Evolutionary conservation across 148 eudicot genomes (phyloP).

Genomic region (Salicornia ramosissima): DNA sequence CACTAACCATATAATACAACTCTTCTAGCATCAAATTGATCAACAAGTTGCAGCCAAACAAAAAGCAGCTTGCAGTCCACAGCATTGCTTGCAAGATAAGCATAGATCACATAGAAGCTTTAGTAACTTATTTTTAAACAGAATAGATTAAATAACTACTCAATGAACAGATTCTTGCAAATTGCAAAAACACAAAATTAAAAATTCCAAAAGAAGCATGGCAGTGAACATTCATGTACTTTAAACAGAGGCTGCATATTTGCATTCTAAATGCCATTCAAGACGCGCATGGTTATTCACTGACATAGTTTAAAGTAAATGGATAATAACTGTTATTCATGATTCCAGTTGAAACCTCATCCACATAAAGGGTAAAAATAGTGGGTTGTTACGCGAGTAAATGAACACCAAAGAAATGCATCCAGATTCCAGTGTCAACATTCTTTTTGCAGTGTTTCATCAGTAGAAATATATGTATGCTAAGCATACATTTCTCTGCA

Average conservation of each 20-base stretch:
- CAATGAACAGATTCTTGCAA: background rate
- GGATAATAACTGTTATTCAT: too few relatives aligned
- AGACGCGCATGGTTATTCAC: background rate
- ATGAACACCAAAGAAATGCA: too few relatives aligned
- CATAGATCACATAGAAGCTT: background rate
- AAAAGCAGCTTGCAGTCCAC: slow-evolving; percentile 3
- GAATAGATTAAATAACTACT: background rate
- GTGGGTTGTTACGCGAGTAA: background rate
- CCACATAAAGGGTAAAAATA: background rate
- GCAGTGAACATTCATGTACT: background rate
- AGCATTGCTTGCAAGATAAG: background rate
- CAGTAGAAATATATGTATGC: background rate
- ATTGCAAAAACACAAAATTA: background rate
- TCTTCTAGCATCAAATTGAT: background rate
- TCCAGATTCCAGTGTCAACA: background rate
- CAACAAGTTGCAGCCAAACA: background rate
- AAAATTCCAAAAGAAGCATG: background rate
- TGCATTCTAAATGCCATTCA: background rate
- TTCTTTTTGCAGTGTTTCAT: background rate
- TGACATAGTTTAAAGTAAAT: too few relatives aligned
- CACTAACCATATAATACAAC: background rate
- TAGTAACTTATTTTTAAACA: background rate
- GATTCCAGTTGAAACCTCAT: background rate
- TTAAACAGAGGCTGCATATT: background rate
- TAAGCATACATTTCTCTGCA: background rate